Evolutionary conservation across 345 rosid genomes (phyloP).

Genomic region (Pelargonium nanum): DNA sequence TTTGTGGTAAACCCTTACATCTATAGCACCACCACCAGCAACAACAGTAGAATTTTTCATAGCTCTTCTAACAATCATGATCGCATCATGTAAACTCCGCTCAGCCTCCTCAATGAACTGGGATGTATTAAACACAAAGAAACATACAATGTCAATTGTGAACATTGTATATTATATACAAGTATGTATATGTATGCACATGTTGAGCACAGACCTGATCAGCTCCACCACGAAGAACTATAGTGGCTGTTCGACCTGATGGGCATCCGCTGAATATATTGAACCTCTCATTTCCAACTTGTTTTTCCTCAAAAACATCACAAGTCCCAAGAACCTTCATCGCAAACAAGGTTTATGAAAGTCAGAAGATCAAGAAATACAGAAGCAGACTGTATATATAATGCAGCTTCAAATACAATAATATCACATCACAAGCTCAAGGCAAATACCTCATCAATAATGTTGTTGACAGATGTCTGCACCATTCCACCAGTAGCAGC

Average conservation of each 20-base stretch:
- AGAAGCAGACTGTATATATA: background rate
- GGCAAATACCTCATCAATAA: slow-evolving; percentile 62
- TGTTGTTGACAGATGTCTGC: slow-evolving; percentile 89
- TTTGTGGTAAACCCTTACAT: slow-evolving; percentile 43
- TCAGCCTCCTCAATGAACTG: slow-evolving; percentile 99
- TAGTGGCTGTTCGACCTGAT: slow-evolving; percentile 84
- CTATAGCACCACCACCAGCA: slow-evolving; percentile 99
- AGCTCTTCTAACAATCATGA: slow-evolving; percentile 99
- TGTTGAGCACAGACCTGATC: slow-evolving; percentile 67
- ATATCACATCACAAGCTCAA: background rate
- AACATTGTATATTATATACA: background rate
- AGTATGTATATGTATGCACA: background rate
- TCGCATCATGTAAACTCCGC: slow-evolving; percentile 97
- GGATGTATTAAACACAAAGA: slow-evolving; percentile 3
- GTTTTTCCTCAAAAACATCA: slow-evolving; percentile 89
- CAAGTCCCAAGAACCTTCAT: slow-evolving; percentile 92
- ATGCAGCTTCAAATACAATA: background rate
- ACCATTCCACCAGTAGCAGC: slow-evolving; percentile 97
- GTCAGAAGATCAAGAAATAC: background rate
- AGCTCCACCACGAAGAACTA: slow-evolving; percentile 99
- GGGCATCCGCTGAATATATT: slow-evolving; percentile 98
- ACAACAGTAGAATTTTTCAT: slow-evolving; percentile 92
- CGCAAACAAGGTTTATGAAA: slow-evolving; percentile 10
- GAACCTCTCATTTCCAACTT: slow-evolving; percentile 97
- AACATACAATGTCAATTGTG: background rate